A percentile compares a stretch with the other conserved stretches of the same genome.
These are phyloP conservation scores for Posidonia australis DNA, from an alignment of 106 monocot genomes.

Conservation along the genomic window DNA sequence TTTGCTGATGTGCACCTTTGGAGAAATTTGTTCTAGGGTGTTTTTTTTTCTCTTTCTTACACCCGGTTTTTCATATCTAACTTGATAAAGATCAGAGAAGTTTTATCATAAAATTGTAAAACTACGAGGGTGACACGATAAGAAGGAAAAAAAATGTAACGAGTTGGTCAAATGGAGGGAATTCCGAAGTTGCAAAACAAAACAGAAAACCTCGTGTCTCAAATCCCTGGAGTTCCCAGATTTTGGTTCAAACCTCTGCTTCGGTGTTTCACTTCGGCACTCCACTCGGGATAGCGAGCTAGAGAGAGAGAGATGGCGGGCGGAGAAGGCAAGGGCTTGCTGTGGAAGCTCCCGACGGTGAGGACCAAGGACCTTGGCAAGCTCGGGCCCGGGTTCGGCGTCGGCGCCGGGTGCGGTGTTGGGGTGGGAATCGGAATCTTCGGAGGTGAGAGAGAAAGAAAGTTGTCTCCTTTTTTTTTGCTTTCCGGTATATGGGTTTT, in stretches of 20 bases:
- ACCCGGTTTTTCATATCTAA: too few relatives aligned
- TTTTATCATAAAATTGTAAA: too few relatives aligned
- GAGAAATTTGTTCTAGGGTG: too few relatives aligned
- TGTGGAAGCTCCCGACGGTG: constrained; percentile 12
- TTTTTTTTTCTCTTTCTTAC: too few relatives aligned
- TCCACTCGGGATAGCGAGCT: background rate
- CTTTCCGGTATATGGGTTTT: background rate
- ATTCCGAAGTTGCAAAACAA: too few relatives aligned
- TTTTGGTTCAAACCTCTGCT: too few relatives aligned
- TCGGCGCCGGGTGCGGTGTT: constrained; percentile 19
- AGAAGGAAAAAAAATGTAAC: too few relatives aligned
- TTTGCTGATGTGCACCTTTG: too few relatives aligned
- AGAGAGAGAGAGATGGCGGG: background rate
- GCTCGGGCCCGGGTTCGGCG: constrained; percentile 16
- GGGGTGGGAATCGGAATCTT: constrained; percentile 14
- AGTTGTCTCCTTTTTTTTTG: too few relatives aligned
- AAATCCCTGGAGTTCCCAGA: constrained; percentile 2
- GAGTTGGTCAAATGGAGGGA: too few relatives aligned
- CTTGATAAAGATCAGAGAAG: too few relatives aligned
- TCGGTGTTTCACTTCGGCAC: background rate
- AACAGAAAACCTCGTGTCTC: background rate
- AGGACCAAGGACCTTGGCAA: constrained; percentile 16
- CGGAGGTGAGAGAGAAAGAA: constrained; percentile 5
- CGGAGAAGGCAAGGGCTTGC: constrained; percentile 8
- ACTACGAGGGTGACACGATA: too few relatives aligned